phyloP scores from a whole-genome alignment of 1,284 basidiomycete species.

The Malassezia slooffiae region DNA sequence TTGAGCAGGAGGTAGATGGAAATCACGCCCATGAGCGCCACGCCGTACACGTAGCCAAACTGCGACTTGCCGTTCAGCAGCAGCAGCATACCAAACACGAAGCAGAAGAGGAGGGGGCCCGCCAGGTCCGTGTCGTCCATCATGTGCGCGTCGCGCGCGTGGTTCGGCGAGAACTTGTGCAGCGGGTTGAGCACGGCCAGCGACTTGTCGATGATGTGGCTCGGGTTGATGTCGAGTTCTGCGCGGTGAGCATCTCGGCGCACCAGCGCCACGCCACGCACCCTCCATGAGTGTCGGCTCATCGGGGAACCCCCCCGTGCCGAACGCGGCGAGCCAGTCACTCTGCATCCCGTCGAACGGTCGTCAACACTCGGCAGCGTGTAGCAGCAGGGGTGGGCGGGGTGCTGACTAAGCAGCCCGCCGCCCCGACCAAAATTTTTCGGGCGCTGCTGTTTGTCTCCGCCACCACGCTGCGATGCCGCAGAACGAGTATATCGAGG shows the following conservation, averaged over 20 bases:
- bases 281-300: constrained; percentile 43
- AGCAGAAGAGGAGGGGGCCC: constrained; percentile 89
- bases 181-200: constrained; percentile 90
- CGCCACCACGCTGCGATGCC: background rate
- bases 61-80: constrained; percentile 78
- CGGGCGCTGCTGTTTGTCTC: background rate
- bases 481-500: constrained; percentile 50
- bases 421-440: background rate
- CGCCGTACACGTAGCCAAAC: constrained; percentile 97
- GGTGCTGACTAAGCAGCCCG: constrained; percentile 1
- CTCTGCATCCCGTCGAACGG: no score
- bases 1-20: constrained; percentile 93
- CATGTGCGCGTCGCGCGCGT: constrained; percentile 64
- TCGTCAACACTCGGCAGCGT: no score
- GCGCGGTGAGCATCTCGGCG: no score
- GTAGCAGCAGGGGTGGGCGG: background rate
- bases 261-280: constrained; percentile 2
- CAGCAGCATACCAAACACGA: constrained; percentile 52
- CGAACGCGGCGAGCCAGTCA: constrained; percentile 30
- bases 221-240: constrained; percentile 97
- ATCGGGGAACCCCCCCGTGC: constrained; percentile 43
- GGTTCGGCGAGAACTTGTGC: constrained; percentile 53
- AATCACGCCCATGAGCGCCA: constrained; percentile 83
- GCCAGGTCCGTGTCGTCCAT: constrained; percentile 99
- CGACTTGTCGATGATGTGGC: constrained; percentile 86